Evolutionary conservation across 306 rosid genomes (phyloP), one percentile per base, ranked within the genome.

Genomic region (Inga oerstediana): DNA sequence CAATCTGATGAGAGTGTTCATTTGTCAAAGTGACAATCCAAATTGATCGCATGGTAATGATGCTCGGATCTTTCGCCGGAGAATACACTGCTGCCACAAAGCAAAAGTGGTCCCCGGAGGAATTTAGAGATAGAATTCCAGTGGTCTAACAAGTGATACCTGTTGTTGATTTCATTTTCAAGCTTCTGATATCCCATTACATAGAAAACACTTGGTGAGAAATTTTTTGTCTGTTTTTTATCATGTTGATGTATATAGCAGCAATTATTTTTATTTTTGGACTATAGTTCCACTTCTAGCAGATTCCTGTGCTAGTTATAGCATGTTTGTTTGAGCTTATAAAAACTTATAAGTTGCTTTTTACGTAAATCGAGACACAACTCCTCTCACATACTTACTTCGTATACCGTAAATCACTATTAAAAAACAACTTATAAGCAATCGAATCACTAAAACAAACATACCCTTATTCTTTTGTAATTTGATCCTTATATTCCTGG

Each of bases 11-110:
- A 76, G 96, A 97, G 98, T 92, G 93, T 86, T 94, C 97, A 72
- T 97, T 97, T 58, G 98, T 98, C 61, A 97, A 97, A 88, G 99
- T 97, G 54, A 97, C 99, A 0, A 97, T 94, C 88, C 99, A 97
- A 88, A 97, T 94, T 39, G 99, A 97, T 87, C 88, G 96, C 64
- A 97, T 94, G 9, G 98, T 97, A 86, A 97, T 97, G 99, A 97
- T 97, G 99, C 91, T 97, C 74, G 98, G 99, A 83, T 92, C 98
- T 17, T 98, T 97, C 48, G 94, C 98, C 10, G 97, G 99, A 20
- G 98, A 97, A 83, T 97, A 97, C 90, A 92, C 97, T 97, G 13
- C 86, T 97, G 84, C 99, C 99, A 0, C 89, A 92, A 89, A 97
- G 99, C 90, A 97, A 90, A 90, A 94, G 93, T 72, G 99, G 98